Conservation (phyloP, 106 monocot genomes). For the Dendrobium catenatum region DNA sequence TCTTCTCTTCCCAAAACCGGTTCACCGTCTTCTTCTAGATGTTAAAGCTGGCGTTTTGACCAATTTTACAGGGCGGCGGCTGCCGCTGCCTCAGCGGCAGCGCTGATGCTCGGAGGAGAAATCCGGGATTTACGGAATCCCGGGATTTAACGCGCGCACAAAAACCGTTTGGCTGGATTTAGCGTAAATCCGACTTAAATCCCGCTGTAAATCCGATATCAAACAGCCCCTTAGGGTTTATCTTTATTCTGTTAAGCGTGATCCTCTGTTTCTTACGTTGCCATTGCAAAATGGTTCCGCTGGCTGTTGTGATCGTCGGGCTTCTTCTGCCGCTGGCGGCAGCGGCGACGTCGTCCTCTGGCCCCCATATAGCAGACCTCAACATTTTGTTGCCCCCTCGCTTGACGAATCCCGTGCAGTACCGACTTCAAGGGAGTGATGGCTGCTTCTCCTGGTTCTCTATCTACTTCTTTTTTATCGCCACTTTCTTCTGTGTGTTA, state of each 20-base stretch:
- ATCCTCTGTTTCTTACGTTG: neutral
- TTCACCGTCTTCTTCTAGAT: no score
- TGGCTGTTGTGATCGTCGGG: constrained; percentile 1
- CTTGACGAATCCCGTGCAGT: constrained; percentile 61
- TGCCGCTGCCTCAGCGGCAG: constrained; percentile 40
- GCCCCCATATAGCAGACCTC: constrained; percentile 81
- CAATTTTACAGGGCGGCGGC: constrained; percentile 16
- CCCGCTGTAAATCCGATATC: no score
- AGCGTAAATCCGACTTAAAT: no score
- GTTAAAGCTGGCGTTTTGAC: neutral
- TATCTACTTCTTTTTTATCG: neutral
- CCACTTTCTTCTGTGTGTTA: neutral
- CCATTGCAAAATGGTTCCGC: neutral
- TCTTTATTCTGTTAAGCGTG: neutral
- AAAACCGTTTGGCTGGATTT: no score
- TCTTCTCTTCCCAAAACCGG: no score
- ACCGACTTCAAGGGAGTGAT: constrained; percentile 63
- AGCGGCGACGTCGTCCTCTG: constrained; percentile 19
- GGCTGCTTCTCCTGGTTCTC: constrained; percentile 79
- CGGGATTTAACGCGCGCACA: no score
- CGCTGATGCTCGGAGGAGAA: constrained; percentile 44
- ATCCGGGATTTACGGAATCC: no score
- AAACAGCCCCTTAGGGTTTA: neutral
- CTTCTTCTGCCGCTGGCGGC: constrained; percentile 2
- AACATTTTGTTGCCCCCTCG: constrained; percentile 84